These are phyloP conservation scores for Conticribra guillardii DNA, from an alignment of 108 stramenopile genomes.

Conservation along the genomic window DNA sequence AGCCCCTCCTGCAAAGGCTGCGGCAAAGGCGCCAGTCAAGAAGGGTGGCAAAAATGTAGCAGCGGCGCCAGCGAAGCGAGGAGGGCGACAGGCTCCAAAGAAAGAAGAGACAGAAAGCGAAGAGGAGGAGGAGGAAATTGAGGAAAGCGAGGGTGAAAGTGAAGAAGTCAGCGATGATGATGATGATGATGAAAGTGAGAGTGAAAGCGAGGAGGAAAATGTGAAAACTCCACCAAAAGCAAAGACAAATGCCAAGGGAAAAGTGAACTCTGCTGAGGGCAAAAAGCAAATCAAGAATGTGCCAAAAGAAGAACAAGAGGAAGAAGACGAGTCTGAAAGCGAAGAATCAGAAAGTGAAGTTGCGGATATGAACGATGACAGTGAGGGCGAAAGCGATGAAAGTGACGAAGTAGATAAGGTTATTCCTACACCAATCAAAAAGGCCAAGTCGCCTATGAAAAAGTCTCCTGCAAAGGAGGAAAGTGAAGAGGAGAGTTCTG, in stretches of 20 bases:
- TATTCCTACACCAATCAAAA: slow-evolving; percentile 13
- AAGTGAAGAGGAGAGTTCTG: slow-evolving; percentile 23
- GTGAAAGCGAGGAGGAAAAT: not conserved
- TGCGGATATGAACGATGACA: slow-evolving; percentile 6
- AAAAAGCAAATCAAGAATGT: slow-evolving; percentile 7
- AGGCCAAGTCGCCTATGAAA: slow-evolving; percentile 12
- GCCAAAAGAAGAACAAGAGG: slow-evolving; percentile 1
- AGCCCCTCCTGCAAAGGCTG: slow-evolving; percentile 4
- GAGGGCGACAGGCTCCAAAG: not conserved
- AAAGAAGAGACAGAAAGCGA: not conserved
- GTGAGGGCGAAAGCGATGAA: slow-evolving; percentile 20
- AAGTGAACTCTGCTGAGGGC: not conserved
- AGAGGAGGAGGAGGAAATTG: slow-evolving; percentile 6
- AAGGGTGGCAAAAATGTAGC: not conserved
- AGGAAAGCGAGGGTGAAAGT: not conserved
- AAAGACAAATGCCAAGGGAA: not conserved
- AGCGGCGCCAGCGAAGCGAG: not conserved
- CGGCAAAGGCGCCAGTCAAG: not conserved
- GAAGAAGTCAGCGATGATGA: not conserved
- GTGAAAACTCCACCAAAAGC: slow-evolving; percentile 1
- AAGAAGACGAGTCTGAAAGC: slow-evolving; percentile 3
- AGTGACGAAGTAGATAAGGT: slow-evolving; percentile 15
- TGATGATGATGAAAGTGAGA: not conserved
- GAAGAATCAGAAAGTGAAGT: slow-evolving; percentile 5
- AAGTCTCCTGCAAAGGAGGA: slow-evolving; percentile 6